Conservation (phyloP, 1,284 basidiomycete genomes). For the Boletus calvinii region DNA sequence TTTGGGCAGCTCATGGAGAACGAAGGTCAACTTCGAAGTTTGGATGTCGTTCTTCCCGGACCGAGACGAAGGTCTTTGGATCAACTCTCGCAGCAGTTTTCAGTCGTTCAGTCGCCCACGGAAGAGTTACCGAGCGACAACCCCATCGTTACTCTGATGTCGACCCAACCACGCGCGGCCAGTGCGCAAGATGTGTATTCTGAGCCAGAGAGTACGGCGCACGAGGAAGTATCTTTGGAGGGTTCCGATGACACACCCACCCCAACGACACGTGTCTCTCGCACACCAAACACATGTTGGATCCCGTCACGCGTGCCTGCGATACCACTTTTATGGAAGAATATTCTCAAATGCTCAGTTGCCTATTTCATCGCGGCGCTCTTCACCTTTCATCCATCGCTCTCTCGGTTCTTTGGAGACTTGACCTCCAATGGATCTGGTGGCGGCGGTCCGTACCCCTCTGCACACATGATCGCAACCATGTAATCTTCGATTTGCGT, state of each 20-base stretch:
- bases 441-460: constrained; percentile 55
- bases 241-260: constrained; percentile 21
- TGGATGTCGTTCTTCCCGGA: constrained; percentile 1
- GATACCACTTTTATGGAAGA: constrained; percentile 57
- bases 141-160: not conserved
- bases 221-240: constrained; percentile 25
- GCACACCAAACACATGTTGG: constrained; percentile 6
- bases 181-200: not conserved
- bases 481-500: constrained; percentile 50
- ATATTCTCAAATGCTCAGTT: constrained; percentile 87
- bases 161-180: not conserved
- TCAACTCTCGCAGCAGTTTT: not conserved
- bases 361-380: constrained; percentile 90
- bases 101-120: constrained; percentile 18
- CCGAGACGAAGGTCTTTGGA: constrained; percentile 10
- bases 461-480: constrained; percentile 89
- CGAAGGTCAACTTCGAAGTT: constrained; percentile 44
- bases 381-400: constrained; percentile 84
- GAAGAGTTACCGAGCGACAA: constrained; percentile 15
- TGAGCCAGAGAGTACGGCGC: not conserved
- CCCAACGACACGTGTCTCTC: constrained; percentile 9
- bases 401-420: constrained; percentile 65
- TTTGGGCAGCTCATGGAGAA: constrained; percentile 73
- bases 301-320: constrained; percentile 30
- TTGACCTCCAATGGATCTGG: constrained; percentile 53